Evolutionary conservation across 495 filamentous ascomycete species (phyloP), one percentile per base, ranked within the genome.

Genomic region (Sabuloglossum arenarium): DNA sequence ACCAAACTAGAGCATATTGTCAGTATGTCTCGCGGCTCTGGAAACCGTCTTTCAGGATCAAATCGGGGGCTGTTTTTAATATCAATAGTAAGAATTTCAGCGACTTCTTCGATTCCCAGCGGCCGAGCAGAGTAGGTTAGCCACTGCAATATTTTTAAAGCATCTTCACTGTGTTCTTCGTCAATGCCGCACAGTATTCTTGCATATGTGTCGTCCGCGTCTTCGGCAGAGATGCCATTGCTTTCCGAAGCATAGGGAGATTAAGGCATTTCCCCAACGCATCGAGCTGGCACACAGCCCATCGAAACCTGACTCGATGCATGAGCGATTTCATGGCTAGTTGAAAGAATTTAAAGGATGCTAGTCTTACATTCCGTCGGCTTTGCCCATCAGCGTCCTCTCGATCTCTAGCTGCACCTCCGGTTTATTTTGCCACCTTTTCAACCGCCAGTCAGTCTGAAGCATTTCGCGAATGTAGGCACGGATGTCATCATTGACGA

Each of bases 281-380:
- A 19, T 59, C 56, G n/a, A 63, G 52, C 55, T 64, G 62, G 46
- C 62, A 64, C 27, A 28, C 53, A 11, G 43, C 62, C 61, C 61
- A 63, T n/a, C 59, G 61, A 47, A 64, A 64, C 61, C 61, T 59
- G 39, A 1, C 21, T n/a, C n/a, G n/a, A n/a, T n/a, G n/a, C n/a
- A n/a, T n/a, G n/a, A n/a, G n/a, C n/a, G n/a, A n/a, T n/a, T n/a
- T n/a, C n/a, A n/a, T n/a, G n/a, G n/a, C n/a, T 16, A n/a, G 47
- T 1, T 27, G 23, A 31, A 54, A 34, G 23, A 46, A 14, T 29
- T 28, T 52, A 14, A 4, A 12, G 23, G 5, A 25, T 25, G 11
- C 11, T n/a, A n/a, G n/a, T n/a, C 62, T 16, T 45, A 61, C 62
- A 64, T 65, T 21, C 62, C 62, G 46, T 65, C 46, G 11, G 62